These are phyloP conservation scores for Metarhizium rileyi DNA, from an alignment of 2,329 filamentous ascomycete species.

Conservation along the genomic window DNA sequence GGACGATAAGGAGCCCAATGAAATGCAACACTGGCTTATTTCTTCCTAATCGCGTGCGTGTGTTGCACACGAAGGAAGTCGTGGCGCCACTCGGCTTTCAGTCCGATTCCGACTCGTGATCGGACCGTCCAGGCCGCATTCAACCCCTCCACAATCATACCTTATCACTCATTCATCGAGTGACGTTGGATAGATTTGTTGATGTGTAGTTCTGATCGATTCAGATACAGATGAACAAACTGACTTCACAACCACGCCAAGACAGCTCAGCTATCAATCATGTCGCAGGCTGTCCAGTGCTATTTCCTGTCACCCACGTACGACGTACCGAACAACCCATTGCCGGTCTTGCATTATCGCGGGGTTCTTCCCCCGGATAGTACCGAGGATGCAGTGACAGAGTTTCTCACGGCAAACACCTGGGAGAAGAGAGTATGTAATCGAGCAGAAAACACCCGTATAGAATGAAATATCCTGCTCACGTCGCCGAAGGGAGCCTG, in stretches of 20 bases:
- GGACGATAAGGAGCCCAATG: too few relatives aligned
- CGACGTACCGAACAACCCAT: conserved; percentile 12
- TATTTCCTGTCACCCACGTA: conserved; percentile 11
- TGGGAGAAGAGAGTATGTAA: conserved; percentile 14
- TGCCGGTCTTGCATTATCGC: conserved; percentile 14
- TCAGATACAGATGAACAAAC: too few relatives aligned
- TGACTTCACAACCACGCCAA: too few relatives aligned
- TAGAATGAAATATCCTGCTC: background rate
- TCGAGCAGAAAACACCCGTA: background rate
- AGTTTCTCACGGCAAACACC: conserved; percentile 11
- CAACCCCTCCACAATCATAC: background rate
- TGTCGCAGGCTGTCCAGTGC: conserved; percentile 8
- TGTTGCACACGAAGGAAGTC: background rate
- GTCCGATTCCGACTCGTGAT: background rate
- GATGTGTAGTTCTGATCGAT: too few relatives aligned
- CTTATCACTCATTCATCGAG: too few relatives aligned
- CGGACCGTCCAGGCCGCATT: background rate
- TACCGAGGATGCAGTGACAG: conserved; percentile 9
- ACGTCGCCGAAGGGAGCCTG: conserved; percentile 10
- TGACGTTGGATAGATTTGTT: too few relatives aligned
- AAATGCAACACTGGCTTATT: too few relatives aligned
- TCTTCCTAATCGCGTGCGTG: too few relatives aligned
- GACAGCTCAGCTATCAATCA: conserved; percentile 1
- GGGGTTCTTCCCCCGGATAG: conserved; percentile 8
- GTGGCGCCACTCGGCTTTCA: background rate